Base-by-base conservation (phyloP, 2,329 filamentous ascomycete genomes). In the Fusarium foetens region DNA sequence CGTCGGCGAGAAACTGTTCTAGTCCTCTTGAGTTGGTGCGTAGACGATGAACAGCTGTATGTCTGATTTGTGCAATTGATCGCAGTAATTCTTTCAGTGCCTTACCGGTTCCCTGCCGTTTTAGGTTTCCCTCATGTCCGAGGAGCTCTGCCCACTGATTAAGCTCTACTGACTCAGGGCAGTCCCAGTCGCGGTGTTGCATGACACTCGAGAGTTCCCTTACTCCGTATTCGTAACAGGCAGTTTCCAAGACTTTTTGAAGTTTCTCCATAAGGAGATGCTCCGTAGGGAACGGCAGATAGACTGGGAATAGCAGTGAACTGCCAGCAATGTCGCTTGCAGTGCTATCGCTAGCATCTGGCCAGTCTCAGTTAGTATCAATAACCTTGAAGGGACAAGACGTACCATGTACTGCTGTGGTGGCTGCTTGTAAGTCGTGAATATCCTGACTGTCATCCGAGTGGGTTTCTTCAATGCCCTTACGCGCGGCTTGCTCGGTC, bases 231-330 rank as follows among this genome's bases (percentile, higher is more conserved):
- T 13, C 0, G 0, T 48, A 48, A 7, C 27, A 48, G 0, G 45
- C 45, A 2, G 1, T 0, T 17, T 48, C 27, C 3, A 49, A 5
- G 14, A 1, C 0, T 1, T 23, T 49, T 19, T 49, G 27, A 0
- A 49, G 21, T 0, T 31, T 49, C 46, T 49, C 21, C 21, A 49
- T 31, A 3, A 49, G 46, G 0, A 49, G 3, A 19, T 49, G 27
- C 27, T 49, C 21, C 0, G 21, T 17, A 23, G 27, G 46, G 9
- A 49, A 49, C 2, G 46, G 46, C 1, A 49, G 27, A 12, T 49
- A 1, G 5, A 49, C 21, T 13, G 10, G 2, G 10, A 8, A 29
- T 16, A 21, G 8, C 19, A 16, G 8, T 16, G 9, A n/a, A 1
- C 1, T n/a, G 13, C 21, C 45, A 48, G 7, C 14, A n/a, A 8